phyloP scores from a whole-genome alignment of 495 filamentous ascomycete species.

The Penicillium longicatenatum region DNA sequence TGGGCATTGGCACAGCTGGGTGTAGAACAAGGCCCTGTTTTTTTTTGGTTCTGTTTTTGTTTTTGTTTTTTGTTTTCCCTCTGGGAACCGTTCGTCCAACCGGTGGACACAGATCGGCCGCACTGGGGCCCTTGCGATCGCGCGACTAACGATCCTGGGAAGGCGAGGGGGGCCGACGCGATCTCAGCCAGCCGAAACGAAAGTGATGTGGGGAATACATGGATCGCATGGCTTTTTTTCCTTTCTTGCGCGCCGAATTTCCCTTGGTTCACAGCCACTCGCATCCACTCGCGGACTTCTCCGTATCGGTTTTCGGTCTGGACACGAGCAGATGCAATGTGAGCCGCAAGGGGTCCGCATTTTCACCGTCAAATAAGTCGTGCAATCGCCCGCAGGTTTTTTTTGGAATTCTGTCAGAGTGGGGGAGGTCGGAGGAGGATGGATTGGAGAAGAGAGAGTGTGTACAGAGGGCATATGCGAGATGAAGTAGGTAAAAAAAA shows the following conservation, averaged over 20 bases:
- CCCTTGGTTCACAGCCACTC: slow-evolving; percentile 8
- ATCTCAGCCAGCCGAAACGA: slow-evolving; percentile 33
- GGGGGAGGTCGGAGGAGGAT: neutral
- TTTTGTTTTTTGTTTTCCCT: neutral
- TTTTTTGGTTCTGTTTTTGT: neutral
- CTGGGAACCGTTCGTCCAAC: slow-evolving; percentile 24
- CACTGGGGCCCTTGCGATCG: slow-evolving; percentile 28
- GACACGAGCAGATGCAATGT: slow-evolving; percentile 30
- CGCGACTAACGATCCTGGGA: slow-evolving; percentile 25
- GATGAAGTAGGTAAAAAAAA: too few relatives aligned
- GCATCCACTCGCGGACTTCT: slow-evolving; percentile 23
- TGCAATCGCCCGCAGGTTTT: neutral
- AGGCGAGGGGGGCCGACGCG: slow-evolving; percentile 22
- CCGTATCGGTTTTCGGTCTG: slow-evolving; percentile 19
- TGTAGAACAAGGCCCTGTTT: slow-evolving; percentile 1
- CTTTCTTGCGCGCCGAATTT: slow-evolving; percentile 1
- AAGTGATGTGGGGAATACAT: slow-evolving; percentile 26
- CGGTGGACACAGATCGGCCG: slow-evolving; percentile 32
- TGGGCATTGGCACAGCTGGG: neutral
- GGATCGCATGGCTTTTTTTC: slow-evolving; percentile 22
- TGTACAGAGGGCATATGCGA: too few relatives aligned
- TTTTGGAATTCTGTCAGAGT: neutral
- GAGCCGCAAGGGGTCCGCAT: slow-evolving; percentile 31
- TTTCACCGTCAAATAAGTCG: slow-evolving; percentile 9
- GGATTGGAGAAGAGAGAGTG: too few relatives aligned